phyloP scores from a whole-genome alignment of 2,329 filamentous ascomycete genomes.

The Aspergillus carbonarius region DNA sequence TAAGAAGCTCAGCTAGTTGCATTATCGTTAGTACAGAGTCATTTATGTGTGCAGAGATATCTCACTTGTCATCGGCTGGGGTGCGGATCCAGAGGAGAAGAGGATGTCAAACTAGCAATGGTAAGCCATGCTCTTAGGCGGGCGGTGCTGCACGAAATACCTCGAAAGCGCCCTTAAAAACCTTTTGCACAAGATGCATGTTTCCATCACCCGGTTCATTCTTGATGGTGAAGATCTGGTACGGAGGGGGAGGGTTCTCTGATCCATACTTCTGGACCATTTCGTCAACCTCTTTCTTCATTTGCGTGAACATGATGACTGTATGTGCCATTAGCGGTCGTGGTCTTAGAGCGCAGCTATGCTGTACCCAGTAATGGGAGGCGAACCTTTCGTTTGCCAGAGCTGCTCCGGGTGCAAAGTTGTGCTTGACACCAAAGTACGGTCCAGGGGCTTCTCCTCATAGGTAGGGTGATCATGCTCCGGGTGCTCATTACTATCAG shows the following conservation, averaged over 20 bases:
- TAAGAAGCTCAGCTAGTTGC: conserved; percentile 59
- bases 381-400: conserved; percentile 77
- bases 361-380: not conserved
- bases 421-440: conserved; percentile 73
- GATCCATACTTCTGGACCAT: conserved; percentile 59
- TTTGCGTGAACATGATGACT: conserved; percentile 60
- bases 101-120: conserved; percentile 74
- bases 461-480: conserved; percentile 62
- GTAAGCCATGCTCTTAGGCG: conserved; percentile 10
- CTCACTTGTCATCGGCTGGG: conserved; percentile 53
- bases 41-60: not conserved
- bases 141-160: conserved; percentile 29
- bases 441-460: conserved; percentile 68
- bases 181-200: conserved; percentile 83
- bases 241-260: conserved; percentile 74
- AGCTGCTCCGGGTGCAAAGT: conserved; percentile 64
- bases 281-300: conserved; percentile 65
- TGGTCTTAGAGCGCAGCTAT: not conserved
- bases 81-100: conserved; percentile 75
- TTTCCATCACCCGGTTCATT: conserved; percentile 67
- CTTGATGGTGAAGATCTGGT: conserved; percentile 76
- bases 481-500: conserved; percentile 60
- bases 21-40: conserved; percentile 10
- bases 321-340: conserved; percentile 1
- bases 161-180: conserved; percentile 84